phyloP scores from a whole-genome alignment of 768 basidiomycete species.

The Mycena belliarum region DNA sequence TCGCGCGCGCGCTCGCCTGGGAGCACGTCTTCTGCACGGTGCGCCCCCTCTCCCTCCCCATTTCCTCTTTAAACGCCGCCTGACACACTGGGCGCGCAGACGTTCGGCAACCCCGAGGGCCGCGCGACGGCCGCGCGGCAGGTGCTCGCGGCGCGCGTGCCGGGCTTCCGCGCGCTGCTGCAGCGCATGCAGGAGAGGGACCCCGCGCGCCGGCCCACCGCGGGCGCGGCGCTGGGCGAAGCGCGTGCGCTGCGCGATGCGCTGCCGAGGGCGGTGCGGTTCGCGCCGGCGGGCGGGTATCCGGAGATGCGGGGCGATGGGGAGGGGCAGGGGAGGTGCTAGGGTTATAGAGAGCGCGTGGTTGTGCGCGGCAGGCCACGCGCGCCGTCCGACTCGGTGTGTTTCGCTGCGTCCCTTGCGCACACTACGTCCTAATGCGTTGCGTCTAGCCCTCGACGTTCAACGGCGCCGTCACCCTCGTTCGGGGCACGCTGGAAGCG shows the following conservation, averaged over 20 bases:
- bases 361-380: too few species aligned
- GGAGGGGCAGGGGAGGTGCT: too few species aligned
- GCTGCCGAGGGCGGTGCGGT: background rate
- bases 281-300: slow-evolving; percentile 11
- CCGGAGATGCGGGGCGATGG: too few species aligned
- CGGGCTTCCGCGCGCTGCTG: slow-evolving; percentile 8
- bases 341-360: too few species aligned
- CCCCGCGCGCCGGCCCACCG: slow-evolving; percentile 10
- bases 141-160: slow-evolving; percentile 5
- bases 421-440: too few species aligned
- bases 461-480: too few species aligned
- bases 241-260: background rate
- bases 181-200: slow-evolving; percentile 14
- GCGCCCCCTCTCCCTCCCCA: background rate
- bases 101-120: slow-evolving; percentile 16
- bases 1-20: slow-evolving; percentile 15
- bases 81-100: slow-evolving; percentile 11
- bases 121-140: slow-evolving; percentile 15
- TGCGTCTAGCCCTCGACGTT: too few species aligned
- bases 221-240: background rate
- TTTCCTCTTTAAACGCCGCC: too few species aligned
- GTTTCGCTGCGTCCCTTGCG: too few species aligned
- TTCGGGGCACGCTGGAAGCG: too few species aligned
- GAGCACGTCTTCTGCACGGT: slow-evolving; percentile 19
- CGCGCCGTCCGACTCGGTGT: too few species aligned